Evolutionary conservation across 495 filamentous ascomycete species (phyloP).

Genomic region (Pyrenula massariospora): DNA sequence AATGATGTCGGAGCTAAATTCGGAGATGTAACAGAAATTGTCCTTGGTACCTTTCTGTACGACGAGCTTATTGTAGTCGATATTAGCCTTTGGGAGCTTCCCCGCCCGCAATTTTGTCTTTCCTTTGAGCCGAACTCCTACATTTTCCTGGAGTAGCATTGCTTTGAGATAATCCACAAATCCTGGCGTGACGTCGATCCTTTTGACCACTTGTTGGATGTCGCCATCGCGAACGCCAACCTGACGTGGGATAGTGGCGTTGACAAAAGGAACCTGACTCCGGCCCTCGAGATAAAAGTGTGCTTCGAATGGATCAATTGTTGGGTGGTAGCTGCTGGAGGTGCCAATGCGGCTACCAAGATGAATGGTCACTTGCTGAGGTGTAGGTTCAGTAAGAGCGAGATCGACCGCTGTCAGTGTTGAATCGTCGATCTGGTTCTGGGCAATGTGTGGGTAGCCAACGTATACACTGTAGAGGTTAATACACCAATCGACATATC

Average conservation of each 20-base stretch:
- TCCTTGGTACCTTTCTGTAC: conserved; percentile 51
- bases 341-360: conserved; percentile 35
- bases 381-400: conserved; percentile 43
- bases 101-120: conserved; percentile 40
- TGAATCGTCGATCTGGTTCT: conserved; percentile 53
- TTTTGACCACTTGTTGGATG: conserved; percentile 39
- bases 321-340: conserved; percentile 36
- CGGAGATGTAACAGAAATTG: too few relatives aligned
- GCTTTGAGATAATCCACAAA: conserved; percentile 46
- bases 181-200: conserved; percentile 38
- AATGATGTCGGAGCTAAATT: neutral
- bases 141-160: conserved; percentile 42
- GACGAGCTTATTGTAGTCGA: conserved; percentile 44
- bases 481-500: neutral
- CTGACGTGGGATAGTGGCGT: conserved; percentile 36
- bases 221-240: conserved; percentile 43
- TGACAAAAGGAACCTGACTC: conserved; percentile 38
- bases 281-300: conserved; percentile 39
- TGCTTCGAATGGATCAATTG: conserved; percentile 43
- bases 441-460: conserved; percentile 60
- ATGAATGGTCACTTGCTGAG: conserved; percentile 43
- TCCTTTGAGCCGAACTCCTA: conserved; percentile 46
- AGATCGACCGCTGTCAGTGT: conserved; percentile 47
- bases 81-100: conserved; percentile 30
- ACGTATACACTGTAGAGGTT: conserved; percentile 51